Base-by-base conservation (phyloP, 2,329 filamentous ascomycete genomes). In the Calcarisporium arbuscula region DNA sequence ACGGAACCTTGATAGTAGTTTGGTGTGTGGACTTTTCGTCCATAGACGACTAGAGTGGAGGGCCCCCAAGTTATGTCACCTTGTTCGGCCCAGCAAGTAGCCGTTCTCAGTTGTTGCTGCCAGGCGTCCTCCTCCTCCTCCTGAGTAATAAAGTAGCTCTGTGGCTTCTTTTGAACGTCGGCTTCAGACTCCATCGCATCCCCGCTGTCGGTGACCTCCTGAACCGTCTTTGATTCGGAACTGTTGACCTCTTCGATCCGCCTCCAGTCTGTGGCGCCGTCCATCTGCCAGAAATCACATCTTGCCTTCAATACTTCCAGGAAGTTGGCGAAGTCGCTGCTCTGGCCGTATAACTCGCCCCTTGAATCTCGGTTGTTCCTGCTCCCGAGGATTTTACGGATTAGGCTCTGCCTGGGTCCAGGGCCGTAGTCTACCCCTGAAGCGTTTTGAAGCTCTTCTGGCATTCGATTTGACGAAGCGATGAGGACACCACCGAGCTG, bases 271-370 rank as follows among this genome's bases (percentile, higher is more conserved):
- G 67, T 75, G 3, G 72, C 72, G 2, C 83, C 80, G 45, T 86
- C 82, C 74, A 90, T 88, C 52, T 89, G 81, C 82, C 83, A 89
- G 32, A 89, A 79, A 48, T 90, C 84, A 51, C 85, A 90, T 35
- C 85, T 69, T 8, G 82, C 80, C 52, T 82, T 84, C 22, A 90
- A 54, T 0, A 90, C 78, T 28, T 88, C 80, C 8, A 90, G 62
- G 42, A 92, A 90, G 3, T 71, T 70, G 3, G 80, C 74, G 62
- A 89, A 90, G 50, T 90, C 85, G 35, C 81, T 82, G 29, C 74
- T 72, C 25, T 72, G 64, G 2, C 74, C 71, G 47, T 72, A 77
- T 26, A 80, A 53, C 30, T 72, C 70, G 6, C 73, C 67, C n/a
- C 46, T 49, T 3, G 42, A 45, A n/a, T n/a, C n/a, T n/a, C n/a